A percentile compares a stretch with the other conserved stretches of the same genome.
Conservation (phyloP, 768 basidiomycete genomes). For the Lepiota brunneoincarnata region DNA sequence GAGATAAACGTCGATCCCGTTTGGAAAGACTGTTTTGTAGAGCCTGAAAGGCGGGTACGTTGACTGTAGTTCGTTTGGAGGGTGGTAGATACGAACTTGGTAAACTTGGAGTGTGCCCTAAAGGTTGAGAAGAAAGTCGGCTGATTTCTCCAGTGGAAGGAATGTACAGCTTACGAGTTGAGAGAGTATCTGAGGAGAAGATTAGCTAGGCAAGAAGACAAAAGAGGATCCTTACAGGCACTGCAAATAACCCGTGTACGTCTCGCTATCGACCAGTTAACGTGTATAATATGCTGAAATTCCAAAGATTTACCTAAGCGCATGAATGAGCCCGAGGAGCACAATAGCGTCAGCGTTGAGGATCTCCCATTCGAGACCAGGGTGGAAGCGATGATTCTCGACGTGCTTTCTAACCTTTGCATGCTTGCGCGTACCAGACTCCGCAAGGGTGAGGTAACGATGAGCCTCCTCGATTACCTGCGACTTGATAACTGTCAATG, state of each 20-base stretch:
- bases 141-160: not conserved
- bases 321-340: conserved; percentile 67
- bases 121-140: not conserved
- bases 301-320: conserved; percentile 50
- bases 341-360: conserved; percentile 72
- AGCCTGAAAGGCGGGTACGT: conserved; percentile 35
- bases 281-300: not conserved
- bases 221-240: conserved; percentile 53
- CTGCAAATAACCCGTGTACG: conserved; percentile 76
- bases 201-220: not conserved
- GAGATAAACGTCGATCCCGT: conserved; percentile 47
- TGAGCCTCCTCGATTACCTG: conserved; percentile 65
- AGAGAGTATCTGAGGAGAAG: conserved; percentile 32
- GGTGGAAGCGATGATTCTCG: conserved; percentile 43
- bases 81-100: conserved; percentile 44
- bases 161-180: conserved; percentile 43
- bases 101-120: conserved; percentile 73
- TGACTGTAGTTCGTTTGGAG: not conserved
- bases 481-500: conserved; percentile 30
- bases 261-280: conserved; percentile 48
- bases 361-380: conserved; percentile 77
- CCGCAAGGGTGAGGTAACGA: conserved; percentile 51
- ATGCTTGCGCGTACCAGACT: conserved; percentile 58
- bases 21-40: conserved; percentile 66
- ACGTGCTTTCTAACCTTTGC: conserved; percentile 26